Conservation (phyloP, 202 grass and related monocot species). For the Cymbopogon flexuosus region DNA sequence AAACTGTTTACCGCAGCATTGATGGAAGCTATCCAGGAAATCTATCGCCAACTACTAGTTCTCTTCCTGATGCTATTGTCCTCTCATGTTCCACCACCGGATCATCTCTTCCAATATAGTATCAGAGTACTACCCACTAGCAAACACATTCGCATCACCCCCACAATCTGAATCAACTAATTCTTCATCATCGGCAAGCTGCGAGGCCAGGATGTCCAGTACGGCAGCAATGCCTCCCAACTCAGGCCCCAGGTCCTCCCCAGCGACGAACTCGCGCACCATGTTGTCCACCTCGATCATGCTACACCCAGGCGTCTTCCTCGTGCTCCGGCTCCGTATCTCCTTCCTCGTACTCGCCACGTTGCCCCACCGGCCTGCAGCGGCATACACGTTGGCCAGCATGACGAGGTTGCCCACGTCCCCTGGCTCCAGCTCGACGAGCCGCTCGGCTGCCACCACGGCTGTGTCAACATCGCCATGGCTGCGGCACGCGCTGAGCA, state of each 20-base stretch:
- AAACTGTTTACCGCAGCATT: neutral
- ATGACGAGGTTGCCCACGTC: slow-evolving; percentile 50
- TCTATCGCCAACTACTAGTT: no score
- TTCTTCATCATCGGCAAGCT: slow-evolving; percentile 32
- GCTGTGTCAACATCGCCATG: slow-evolving; percentile 48
- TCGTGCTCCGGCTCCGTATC: slow-evolving; percentile 40
- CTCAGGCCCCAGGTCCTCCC: slow-evolving; percentile 40
- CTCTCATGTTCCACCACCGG: no score
- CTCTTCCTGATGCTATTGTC: no score
- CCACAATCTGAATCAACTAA: neutral
- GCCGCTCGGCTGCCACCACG: slow-evolving; percentile 35
- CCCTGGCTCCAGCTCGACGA: slow-evolving; percentile 42
- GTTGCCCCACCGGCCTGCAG: slow-evolving; percentile 38
- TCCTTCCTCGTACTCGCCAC: slow-evolving; percentile 45
- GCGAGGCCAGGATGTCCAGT: slow-evolving; percentile 30
- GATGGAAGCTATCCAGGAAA: neutral
- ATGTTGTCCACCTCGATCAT: slow-evolving; percentile 63
- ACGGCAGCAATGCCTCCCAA: slow-evolving; percentile 27
- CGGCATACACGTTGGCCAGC: slow-evolving; percentile 57
- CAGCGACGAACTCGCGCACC: slow-evolving; percentile 58
- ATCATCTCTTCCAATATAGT: slow-evolving; percentile 6
- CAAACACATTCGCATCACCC: neutral
- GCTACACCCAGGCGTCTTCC: slow-evolving; percentile 59
- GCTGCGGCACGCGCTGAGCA: slow-evolving; percentile 66
- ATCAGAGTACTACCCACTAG: neutral